Evolutionary conservation across 768 basidiomycete genomes (phyloP), one percentile per base, ranked within the genome.

Genomic region (Kwoniella bestiolae): DNA sequence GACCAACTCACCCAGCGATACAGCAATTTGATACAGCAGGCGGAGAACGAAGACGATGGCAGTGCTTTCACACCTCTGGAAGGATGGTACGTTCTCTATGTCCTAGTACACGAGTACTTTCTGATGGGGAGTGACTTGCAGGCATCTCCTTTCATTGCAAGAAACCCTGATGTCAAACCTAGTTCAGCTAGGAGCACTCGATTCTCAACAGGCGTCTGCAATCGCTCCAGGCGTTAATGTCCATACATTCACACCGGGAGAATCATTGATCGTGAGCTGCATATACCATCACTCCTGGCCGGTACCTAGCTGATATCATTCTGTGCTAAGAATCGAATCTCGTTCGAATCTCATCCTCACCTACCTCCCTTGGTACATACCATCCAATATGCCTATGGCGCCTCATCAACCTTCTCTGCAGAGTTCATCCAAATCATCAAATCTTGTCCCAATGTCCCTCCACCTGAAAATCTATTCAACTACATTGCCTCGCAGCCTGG

Each of bases 401-500:
- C 73, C 8, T 34, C 66, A 8, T 38, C 52, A n/a, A 52, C 69
- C 0, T 66, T 77, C 31, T 47, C 67, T 1, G 23, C 28, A 1
- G 76, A 77, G n/a, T 5, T 77, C 7, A 25, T 63, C 3, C 53
- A 72, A 63, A 50, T 25, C 21, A 65, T 75, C 52, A 41, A 49
- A 38, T 52, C 56, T 0, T 66, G 61, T 28, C 66, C 70, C 3
- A n/a, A 44, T 9, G 46, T n/a, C 11, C 67, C 63, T 7, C 72
- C 72, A 3, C 72, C 77, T 3, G 77, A 79, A 16, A 67, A 69
- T 31, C 59, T 79, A 28, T 66, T 77, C 59, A 35, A 49, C 8
- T 66, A 66, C 55, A 62, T 79, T 28, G 47, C 72, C 1, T 56
- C 66, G 12, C 61, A 67, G n/a, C 71, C 71, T 6, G 23, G 64